Conservation (phyloP, 441 rosid genomes). For the Melastoma candidum region DNA sequence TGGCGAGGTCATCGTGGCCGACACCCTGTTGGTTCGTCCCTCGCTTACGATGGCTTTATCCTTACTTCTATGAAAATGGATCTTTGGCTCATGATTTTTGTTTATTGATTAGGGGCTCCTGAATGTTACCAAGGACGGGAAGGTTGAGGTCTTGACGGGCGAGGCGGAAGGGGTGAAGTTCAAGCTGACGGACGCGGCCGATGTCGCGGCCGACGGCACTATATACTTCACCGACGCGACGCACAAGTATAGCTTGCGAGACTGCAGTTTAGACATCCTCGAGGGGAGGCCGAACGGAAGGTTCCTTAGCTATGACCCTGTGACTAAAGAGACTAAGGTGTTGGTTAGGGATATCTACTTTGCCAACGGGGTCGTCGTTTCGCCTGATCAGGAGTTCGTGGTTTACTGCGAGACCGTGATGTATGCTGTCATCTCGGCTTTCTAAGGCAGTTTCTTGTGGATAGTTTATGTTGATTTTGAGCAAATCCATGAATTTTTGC, state of each 20-base stretch:
- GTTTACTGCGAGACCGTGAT: not conserved
- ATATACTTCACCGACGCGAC: constrained; percentile 80
- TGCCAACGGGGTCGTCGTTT: not conserved
- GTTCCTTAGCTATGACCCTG: constrained; percentile 46
- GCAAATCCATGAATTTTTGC: not conserved
- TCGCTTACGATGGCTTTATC: not conserved
- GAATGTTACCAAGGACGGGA: constrained; percentile 34
- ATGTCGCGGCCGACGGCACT: constrained; percentile 47
- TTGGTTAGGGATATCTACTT: constrained; percentile 43
- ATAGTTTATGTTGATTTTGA: too few relatives aligned
- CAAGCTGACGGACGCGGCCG: constrained; percentile 52
- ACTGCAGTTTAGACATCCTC: constrained; percentile 23
- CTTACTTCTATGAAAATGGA: not conserved
- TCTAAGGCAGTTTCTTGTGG: too few relatives aligned
- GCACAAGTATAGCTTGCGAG: constrained; percentile 26
- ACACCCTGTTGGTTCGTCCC: constrained; percentile 40
- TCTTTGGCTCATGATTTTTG: not conserved
- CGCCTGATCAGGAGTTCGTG: not conserved
- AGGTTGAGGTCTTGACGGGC: constrained; percentile 32
- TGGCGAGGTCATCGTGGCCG: constrained; percentile 47
- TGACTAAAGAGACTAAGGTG: constrained; percentile 34
- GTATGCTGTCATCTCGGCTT: too few relatives aligned
- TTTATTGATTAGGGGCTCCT: constrained; percentile 36
- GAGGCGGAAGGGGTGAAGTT: constrained; percentile 60
- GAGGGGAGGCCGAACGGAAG: constrained; percentile 72